These are phyloP conservation scores for Eruca vesicaria DNA, from an alignment of 441 rosid genomes.

Conservation along the genomic window DNA sequence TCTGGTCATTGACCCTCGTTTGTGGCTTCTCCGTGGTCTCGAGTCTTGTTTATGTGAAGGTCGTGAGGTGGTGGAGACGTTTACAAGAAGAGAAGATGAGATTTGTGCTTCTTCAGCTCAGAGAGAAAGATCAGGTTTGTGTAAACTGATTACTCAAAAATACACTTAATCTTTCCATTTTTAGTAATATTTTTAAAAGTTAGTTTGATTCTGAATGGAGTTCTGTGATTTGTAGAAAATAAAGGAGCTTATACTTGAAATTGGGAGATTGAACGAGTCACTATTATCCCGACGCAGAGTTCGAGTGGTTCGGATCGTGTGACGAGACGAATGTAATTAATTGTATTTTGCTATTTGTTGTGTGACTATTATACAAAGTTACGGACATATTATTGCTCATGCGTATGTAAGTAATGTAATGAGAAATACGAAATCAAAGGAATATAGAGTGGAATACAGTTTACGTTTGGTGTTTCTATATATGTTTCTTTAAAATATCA, in stretches of 20 bases:
- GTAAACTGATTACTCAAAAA: not conserved
- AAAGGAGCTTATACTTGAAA: conserved; percentile 48
- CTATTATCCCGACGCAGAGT: conserved; percentile 47
- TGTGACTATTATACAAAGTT: conserved; percentile 2
- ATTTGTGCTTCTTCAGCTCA: conserved; percentile 17
- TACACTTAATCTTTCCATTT: not conserved
- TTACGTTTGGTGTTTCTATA: not conserved
- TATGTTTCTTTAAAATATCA: not conserved
- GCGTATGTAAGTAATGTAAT: not conserved
- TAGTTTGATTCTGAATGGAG: not conserved
- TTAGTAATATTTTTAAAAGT: not conserved
- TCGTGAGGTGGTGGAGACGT: conserved; percentile 32
- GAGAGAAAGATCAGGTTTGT: conserved; percentile 39
- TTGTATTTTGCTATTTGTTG: not conserved
- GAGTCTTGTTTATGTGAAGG: conserved; percentile 20
- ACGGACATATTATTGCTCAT: not conserved
- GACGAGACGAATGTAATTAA: not conserved
- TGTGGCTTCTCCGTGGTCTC: conserved; percentile 19
- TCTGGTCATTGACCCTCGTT: conserved; percentile 21
- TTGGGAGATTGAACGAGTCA: conserved; percentile 50
- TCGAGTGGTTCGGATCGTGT: conserved; percentile 50
- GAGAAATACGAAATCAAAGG: not conserved
- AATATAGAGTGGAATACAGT: not conserved
- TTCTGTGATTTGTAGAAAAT: conserved; percentile 47
- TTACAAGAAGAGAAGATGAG: conserved; percentile 29